These are phyloP conservation scores for Cicer judaicum DNA, from an alignment of 306 rosid species.

Conservation along the genomic window DNA sequence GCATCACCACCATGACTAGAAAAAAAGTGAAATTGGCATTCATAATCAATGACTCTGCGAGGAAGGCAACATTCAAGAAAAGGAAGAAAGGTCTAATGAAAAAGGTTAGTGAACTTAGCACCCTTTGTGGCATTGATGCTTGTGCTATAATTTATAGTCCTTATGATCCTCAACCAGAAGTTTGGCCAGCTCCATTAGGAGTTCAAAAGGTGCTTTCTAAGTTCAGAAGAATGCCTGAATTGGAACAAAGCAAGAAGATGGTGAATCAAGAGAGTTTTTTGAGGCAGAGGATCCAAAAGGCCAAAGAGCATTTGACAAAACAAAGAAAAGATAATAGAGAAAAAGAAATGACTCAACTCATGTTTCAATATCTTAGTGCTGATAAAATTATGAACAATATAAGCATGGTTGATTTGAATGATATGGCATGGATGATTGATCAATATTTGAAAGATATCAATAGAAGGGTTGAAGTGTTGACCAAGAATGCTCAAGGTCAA, in stretches of 20 bases:
- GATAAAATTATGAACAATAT: constrained; percentile 48
- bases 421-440: constrained; percentile 53
- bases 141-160: constrained; percentile 55
- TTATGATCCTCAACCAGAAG: constrained; percentile 56
- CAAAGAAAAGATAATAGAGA: constrained; percentile 54
- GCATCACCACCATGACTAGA: constrained; percentile 47
- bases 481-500: constrained; percentile 43
- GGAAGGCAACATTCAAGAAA: constrained; percentile 58
- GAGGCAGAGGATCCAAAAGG: constrained; percentile 51
- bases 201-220: constrained; percentile 43
- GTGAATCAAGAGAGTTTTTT: constrained; percentile 56
- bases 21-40: constrained; percentile 59
- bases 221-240: constrained; percentile 51
- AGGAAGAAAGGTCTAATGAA: constrained; percentile 59
- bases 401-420: constrained; percentile 52
- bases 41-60: constrained; percentile 53
- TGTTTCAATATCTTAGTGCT: constrained; percentile 53
- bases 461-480: constrained; percentile 47
- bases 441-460: constrained; percentile 54
- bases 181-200: constrained; percentile 55
- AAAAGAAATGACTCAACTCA: constrained; percentile 52
- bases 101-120: constrained; percentile 55
- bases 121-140: constrained; percentile 56
- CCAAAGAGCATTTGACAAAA: constrained; percentile 48
- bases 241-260: constrained; percentile 60